These are phyloP conservation scores for Lasiodiplodia citricola DNA, from an alignment of 2,329 filamentous ascomycete genomes.

Conservation along the genomic window DNA sequence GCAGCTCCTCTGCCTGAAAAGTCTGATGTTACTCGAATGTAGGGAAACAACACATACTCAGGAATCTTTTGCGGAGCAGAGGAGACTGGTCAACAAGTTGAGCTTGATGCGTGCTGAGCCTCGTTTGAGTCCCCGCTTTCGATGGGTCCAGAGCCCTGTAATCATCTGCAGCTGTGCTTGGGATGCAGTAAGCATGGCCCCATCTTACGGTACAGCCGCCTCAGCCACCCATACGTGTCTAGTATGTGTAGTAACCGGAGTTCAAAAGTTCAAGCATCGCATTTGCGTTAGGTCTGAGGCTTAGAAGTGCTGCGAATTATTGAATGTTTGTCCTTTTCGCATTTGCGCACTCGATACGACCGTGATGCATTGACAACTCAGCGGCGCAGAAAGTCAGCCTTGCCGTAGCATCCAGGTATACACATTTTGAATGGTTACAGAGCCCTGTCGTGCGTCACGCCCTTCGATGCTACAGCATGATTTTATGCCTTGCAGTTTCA, in stretches of 20 bases:
- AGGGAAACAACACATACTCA: no score
- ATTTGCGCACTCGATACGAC: not conserved
- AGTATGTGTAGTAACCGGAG: not conserved
- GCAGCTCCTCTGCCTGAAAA: no score
- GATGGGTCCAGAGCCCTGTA: not conserved
- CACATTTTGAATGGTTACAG: no score
- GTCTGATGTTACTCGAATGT: no score
- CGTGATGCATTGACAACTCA: not conserved
- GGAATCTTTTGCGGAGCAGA: no score
- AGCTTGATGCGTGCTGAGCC: not conserved
- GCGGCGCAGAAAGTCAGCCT: not conserved
- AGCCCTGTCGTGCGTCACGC: no score
- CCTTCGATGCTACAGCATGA: not conserved
- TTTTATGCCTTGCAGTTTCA: not conserved
- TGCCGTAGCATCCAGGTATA: not conserved
- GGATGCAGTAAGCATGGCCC: not conserved
- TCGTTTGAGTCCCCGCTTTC: not conserved
- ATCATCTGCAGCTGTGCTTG: not conserved
- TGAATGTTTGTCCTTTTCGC: not conserved
- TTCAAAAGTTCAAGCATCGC: not conserved
- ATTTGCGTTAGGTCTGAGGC: not conserved
- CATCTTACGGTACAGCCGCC: not conserved
- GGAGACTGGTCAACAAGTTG: not conserved
- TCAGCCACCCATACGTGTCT: not conserved
- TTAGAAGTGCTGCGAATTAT: not conserved